Evolutionary conservation across 1,284 basidiomycete genomes (phyloP).

Genomic region (Moesziomyces globuligerus): DNA sequence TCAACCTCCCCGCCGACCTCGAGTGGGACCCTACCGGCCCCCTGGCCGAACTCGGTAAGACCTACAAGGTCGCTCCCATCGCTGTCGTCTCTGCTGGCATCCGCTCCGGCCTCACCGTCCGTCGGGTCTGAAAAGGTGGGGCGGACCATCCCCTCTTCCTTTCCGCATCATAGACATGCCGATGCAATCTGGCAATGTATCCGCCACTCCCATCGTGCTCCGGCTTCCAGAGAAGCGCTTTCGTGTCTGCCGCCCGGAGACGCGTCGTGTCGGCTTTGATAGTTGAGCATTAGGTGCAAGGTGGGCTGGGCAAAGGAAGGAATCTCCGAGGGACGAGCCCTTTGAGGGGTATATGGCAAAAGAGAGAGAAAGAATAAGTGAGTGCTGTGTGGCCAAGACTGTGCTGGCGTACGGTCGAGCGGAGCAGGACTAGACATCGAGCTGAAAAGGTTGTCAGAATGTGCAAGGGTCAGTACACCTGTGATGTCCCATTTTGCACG

Average conservation of each 20-base stretch:
- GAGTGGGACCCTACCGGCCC: constrained; percentile 25
- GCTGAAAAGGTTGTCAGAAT: neutral
- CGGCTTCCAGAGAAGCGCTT: no score
- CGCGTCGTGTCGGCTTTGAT: neutral
- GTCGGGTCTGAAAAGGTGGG: constrained; percentile 14
- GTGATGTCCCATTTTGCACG: neutral
- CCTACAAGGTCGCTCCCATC: constrained; percentile 21
- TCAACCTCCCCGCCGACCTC: constrained; percentile 39
- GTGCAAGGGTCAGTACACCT: neutral
- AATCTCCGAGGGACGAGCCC: neutral
- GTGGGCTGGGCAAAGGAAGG: no score
- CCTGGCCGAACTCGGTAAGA: constrained; percentile 11
- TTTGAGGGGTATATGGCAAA: neutral
- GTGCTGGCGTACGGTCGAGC: no score
- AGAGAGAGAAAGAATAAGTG: neutral
- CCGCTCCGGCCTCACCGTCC: constrained; percentile 22
- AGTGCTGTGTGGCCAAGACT: no score
- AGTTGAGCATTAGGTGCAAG: no score
- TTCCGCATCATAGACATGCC: no score
- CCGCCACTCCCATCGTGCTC: no score
- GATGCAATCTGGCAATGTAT: neutral
- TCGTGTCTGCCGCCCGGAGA: no score
- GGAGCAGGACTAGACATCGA: constrained; percentile 13
- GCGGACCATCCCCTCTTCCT: no score
- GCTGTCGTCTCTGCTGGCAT: constrained; percentile 32